A percentile compares a stretch with the other conserved stretches of the same genome.
Evolutionary conservation across 768 basidiomycete species (phyloP).

Genomic region (Phaeotremella fagi): DNA sequence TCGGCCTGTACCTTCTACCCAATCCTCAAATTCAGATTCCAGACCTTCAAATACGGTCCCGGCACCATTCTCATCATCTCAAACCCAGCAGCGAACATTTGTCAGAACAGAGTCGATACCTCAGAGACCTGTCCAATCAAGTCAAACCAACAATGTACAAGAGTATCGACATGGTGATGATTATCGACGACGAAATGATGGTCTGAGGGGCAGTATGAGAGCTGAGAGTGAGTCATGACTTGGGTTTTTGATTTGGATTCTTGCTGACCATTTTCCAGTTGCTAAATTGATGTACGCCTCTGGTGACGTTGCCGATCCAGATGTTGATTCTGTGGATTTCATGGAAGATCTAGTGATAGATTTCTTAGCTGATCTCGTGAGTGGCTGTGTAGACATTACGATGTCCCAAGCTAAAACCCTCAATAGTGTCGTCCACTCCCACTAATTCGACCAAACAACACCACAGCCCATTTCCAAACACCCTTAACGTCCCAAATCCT

Average conservation of each 20-base stretch:
- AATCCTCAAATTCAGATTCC: not conserved
- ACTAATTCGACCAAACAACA: slow-evolving; percentile 15
- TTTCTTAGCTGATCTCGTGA: slow-evolving; percentile 36
- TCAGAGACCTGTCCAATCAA: too few relatives aligned
- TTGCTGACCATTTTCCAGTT: slow-evolving; percentile 16
- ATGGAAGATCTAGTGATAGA: slow-evolving; percentile 39
- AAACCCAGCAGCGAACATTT: not conserved
- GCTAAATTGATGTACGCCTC: slow-evolving; percentile 39
- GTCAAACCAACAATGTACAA: too few relatives aligned
- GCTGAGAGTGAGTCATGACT: slow-evolving; percentile 32
- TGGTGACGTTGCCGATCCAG: slow-evolving; percentile 35
- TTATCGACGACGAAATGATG: slow-evolving; percentile 17
- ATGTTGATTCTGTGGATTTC: slow-evolving; percentile 32
- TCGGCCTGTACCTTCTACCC: not conserved
- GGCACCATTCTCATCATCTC: not conserved
- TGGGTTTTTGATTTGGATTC: not conserved
- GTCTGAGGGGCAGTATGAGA: slow-evolving; percentile 33
- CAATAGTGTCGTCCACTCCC: slow-evolving; percentile 32
- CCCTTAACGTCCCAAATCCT: slow-evolving; percentile 22
- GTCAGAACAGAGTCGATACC: not conserved
- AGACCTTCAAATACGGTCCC: not conserved
- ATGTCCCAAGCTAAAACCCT: not conserved
- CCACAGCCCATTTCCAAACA: slow-evolving; percentile 7
- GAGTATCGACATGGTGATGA: too few relatives aligned
- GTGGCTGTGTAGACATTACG: slow-evolving; percentile 1